A percentile compares a stretch with the other conserved stretches of the same genome.
phyloP scores from a whole-genome alignment of 2,329 filamentous ascomycete genomes.

The Erysiphe neolycopersici region DNA sequence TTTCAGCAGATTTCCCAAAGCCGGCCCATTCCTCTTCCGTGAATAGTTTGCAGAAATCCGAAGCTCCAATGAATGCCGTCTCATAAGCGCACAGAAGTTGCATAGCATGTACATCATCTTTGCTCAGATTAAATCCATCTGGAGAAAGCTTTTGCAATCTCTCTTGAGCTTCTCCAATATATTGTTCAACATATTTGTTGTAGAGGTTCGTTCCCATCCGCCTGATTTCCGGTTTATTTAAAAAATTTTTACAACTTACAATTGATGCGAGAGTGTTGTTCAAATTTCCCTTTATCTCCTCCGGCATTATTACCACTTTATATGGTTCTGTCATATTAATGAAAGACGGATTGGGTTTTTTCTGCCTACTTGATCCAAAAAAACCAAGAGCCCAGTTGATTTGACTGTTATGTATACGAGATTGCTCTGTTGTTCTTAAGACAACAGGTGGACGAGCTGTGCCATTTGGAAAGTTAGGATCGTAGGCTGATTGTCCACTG shows the following conservation, averaged over 20 bases:
- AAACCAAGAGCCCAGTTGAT: constrained; percentile 25
- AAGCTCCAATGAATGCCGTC: constrained; percentile 20
- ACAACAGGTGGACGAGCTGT: constrained; percentile 22
- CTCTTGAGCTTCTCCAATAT: constrained; percentile 18
- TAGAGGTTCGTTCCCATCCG: constrained; percentile 17
- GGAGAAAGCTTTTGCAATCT: constrained; percentile 22
- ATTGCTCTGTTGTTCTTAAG: constrained; percentile 25
- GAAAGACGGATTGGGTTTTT: constrained; percentile 15
- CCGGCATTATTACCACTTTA: constrained; percentile 23
- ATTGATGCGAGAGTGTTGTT: constrained; percentile 27
- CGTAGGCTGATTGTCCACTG: constrained; percentile 21
- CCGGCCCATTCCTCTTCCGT: constrained; percentile 26
- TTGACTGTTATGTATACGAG: constrained; percentile 26
- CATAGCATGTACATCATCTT: constrained; percentile 24
- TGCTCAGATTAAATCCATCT: constrained; percentile 20
- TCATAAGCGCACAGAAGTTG: constrained; percentile 28
- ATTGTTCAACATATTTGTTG: constrained; percentile 19
- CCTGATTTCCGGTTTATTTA: constrained; percentile 3
- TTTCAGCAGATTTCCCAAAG: constrained; percentile 25
- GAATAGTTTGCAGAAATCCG: constrained; percentile 25
- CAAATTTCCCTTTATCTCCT: constrained; percentile 15
- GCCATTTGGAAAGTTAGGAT: constrained; percentile 18
- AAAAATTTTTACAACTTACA: constrained; percentile 21
- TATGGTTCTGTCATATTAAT: constrained; percentile 17
- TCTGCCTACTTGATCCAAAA: constrained; percentile 21